Conservation (phyloP, 2,329 filamentous ascomycete genomes). For the Pezicula rhizophila region DNA sequence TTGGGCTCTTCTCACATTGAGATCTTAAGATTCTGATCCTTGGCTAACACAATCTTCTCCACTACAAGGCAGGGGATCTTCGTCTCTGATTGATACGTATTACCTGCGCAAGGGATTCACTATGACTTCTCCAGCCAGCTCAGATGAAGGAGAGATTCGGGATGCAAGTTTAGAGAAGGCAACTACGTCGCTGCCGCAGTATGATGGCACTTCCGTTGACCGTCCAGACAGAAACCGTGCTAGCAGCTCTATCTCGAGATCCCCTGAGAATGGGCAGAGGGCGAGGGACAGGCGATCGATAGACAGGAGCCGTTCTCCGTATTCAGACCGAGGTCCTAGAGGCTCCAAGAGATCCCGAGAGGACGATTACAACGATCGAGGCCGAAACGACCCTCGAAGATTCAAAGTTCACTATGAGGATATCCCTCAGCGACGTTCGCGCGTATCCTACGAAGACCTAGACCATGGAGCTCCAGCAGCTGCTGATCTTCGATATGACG, state of each 20-base stretch:
- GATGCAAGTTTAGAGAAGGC: slow-evolving; percentile 76
- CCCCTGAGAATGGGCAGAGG: slow-evolving; percentile 36
- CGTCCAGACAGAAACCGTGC: slow-evolving; percentile 73
- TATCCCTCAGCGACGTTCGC: slow-evolving; percentile 36
- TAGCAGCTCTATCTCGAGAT: slow-evolving; percentile 28
- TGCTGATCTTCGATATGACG: slow-evolving; percentile 37
- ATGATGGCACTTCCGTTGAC: slow-evolving; percentile 83
- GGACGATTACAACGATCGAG: slow-evolving; percentile 47
- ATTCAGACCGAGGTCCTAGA: slow-evolving; percentile 31
- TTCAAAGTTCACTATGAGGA: slow-evolving; percentile 60
- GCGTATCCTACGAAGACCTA: slow-evolving; percentile 49
- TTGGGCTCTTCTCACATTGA: slow-evolving; percentile 32
- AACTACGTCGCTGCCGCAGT: slow-evolving; percentile 76
- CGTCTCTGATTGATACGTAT: slow-evolving; percentile 12
- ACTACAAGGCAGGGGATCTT: slow-evolving; percentile 27
- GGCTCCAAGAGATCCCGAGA: slow-evolving; percentile 63
- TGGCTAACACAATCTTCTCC: slow-evolving; percentile 29
- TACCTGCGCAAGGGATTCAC: slow-evolving; percentile 15
- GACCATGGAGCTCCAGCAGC: slow-evolving; percentile 33
- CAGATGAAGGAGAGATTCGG: slow-evolving; percentile 82
- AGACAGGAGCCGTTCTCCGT: slow-evolving; percentile 52
- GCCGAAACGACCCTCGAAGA: slow-evolving; percentile 49
- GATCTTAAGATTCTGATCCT: slow-evolving; percentile 25
- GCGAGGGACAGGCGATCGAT: slow-evolving; percentile 36
- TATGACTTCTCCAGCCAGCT: slow-evolving; percentile 54